Percentiles rank a stretch among this genome's conserved stretches.
These are phyloP conservation scores for Didymella pinodella DNA, from an alignment of 2,329 filamentous ascomycete genomes.

Conservation along the genomic window DNA sequence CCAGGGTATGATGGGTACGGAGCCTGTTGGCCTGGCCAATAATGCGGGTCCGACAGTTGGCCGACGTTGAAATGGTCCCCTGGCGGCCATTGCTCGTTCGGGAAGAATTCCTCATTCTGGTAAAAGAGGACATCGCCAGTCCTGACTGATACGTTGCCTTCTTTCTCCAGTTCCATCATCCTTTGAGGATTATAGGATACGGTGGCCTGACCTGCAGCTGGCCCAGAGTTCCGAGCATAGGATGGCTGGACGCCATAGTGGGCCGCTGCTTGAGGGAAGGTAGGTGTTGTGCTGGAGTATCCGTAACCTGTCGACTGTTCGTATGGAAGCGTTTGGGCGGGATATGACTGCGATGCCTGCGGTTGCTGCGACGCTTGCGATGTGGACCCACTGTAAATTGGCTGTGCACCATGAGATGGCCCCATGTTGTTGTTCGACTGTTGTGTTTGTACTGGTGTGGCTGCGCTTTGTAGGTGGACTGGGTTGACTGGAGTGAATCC, in stretches of 20 bases:
- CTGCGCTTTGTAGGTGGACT: background rate
- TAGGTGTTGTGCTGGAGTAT: background rate
- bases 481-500: slow-evolving; percentile 26
- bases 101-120: slow-evolving; percentile 3
- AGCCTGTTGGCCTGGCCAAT: background rate
- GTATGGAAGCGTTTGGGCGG: slow-evolving; percentile 1
- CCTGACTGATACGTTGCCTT: slow-evolving; percentile 3
- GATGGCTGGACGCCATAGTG: slow-evolving; percentile 1
- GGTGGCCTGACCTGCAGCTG: slow-evolving; percentile 1
- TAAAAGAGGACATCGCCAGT: background rate
- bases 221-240: slow-evolving; percentile 7
- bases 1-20: background rate
- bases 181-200: slow-evolving; percentile 5
- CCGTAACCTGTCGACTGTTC: slow-evolving; percentile 4
- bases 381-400: background rate
- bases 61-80: background rate
- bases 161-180: slow-evolving; percentile 6
- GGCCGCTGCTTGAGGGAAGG: slow-evolving; percentile 3
- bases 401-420: background rate
- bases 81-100: background rate
- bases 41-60: slow-evolving; percentile 1
- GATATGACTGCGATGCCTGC: slow-evolving; percentile 10
- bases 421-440: background rate
- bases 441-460: background rate
- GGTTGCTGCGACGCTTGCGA: slow-evolving; percentile 5